Conservation (phyloP, 1,139 yeast genomes). For the Geotrichum cucujoidarum region DNA sequence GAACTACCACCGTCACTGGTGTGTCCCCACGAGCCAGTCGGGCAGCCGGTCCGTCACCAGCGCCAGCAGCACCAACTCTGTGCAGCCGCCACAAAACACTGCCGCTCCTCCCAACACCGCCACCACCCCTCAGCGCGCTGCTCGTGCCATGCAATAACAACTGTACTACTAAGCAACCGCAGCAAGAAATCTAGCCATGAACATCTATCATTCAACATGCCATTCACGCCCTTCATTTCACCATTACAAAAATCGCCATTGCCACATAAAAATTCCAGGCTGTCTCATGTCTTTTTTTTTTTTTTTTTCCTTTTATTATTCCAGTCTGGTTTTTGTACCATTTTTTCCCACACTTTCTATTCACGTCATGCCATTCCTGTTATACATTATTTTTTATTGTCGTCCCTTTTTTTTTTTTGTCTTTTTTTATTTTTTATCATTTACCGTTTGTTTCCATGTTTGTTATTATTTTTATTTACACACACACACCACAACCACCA, state of each 20-base stretch:
- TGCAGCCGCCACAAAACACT: background rate
- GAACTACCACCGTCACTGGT: constrained; percentile 94
- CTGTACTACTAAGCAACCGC: no score
- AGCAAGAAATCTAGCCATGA: background rate
- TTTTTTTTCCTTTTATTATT: background rate
- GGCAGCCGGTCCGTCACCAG: constrained; percentile 2
- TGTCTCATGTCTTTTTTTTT: background rate
- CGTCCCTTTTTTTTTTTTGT: background rate
- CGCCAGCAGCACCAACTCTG: constrained; percentile 1
- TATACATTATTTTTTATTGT: background rate
- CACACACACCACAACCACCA: no score
- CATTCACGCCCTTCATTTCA: background rate
- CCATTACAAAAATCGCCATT: background rate
- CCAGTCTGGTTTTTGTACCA: background rate
- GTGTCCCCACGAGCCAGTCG: constrained; percentile 46
- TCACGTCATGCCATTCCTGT: background rate
- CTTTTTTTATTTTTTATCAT: background rate
- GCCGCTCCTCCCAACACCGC: background rate
- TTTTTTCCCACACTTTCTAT: background rate
- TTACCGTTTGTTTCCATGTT: no score
- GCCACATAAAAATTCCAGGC: background rate
- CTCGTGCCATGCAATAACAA: no score
- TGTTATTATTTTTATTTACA: no score
- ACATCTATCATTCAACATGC: background rate
- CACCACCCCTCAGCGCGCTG: background rate